Base-by-base conservation (phyloP, 306 rosid species). In the Fragaria iinumae region DNA sequence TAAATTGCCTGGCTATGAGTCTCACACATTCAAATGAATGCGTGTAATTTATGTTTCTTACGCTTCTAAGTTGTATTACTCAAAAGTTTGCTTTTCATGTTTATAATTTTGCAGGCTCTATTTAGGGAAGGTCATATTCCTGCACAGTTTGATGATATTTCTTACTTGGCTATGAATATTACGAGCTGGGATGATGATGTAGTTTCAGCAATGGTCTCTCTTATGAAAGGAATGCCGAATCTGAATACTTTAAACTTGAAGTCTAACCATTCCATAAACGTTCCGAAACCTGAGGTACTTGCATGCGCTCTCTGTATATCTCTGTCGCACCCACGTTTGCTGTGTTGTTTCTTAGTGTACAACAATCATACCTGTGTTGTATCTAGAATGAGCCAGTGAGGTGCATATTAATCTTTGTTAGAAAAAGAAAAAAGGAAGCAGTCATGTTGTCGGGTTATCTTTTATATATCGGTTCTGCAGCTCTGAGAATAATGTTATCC, bases 181-280 rank as follows among this genome's bases (percentile, higher is more conserved):
- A 39, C 10, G 45, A 49, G 75, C 63, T 49, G 34, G 75, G 45
- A 49, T 32, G 75, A 71, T 71, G 47, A 71, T 56, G n/a, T 50
- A 50, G 65, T 71, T 21, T 32, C 65, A 25, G 65, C 65, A 59
- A 59, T 59, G 36, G 65, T 59, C 65, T 59, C 65, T 23, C 36
- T 59, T 59, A 21, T 59, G 65, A 59, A 10, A 25, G 65, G 36
- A 59, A 59, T 59, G 65, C 29, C 65, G 29, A 59, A 59, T 59
- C 11, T 59, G 65, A 59, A 11, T 23, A 59, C 65, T 25, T 59
- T 59, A 29, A 9, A 23, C 65, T 21, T 59, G 10, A 59, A 59
- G 36, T 23, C 17, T 59, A 21, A 23, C 36, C 65, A 10, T 23
- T 25, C 65, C 65, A 9, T 25, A 23, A 9, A 1, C 34, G 0